Conservation (phyloP, 2,329 filamentous ascomycete species). For the Exophiala phaeomuriformis region DNA sequence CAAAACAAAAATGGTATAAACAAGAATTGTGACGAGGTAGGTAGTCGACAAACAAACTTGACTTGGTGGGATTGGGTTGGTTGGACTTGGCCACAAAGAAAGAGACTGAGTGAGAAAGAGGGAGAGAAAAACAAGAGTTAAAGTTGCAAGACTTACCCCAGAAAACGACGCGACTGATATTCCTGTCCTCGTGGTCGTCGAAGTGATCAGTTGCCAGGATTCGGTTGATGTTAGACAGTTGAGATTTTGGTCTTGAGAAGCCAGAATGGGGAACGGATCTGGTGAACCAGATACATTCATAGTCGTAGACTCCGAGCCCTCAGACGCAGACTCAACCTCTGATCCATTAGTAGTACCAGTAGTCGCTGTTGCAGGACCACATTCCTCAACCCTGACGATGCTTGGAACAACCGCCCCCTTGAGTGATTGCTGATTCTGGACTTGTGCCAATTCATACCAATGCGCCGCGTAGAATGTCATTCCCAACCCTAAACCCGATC, state of each 20-base stretch:
- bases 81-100: background rate
- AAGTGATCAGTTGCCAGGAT: slow-evolving; percentile 15
- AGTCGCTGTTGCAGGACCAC: background rate
- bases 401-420: slow-evolving; percentile 5
- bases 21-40: too few relatives aligned
- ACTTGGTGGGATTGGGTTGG: background rate
- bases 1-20: background rate
- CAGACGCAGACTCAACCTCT: background rate
- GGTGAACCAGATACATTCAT: too few relatives aligned
- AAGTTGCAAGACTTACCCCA: slow-evolving; percentile 6
- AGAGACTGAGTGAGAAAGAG: background rate
- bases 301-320: background rate
- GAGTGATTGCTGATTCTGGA: background rate
- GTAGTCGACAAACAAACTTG: background rate
- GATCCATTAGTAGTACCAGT: background rate
- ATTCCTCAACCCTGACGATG: slow-evolving; percentile 17
- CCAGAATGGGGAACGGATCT: too few relatives aligned
- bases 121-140: background rate
- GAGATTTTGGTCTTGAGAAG: background rate
- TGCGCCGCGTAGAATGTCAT: slow-evolving; percentile 19
- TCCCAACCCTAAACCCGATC: background rate
- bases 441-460: slow-evolving; percentile 20
- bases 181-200: slow-evolving; percentile 4
- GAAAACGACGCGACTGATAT: slow-evolving; percentile 12
- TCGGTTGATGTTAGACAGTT: slow-evolving; percentile 17